These are phyloP conservation scores for Acanthamoeba culbertsoni DNA, from an alignment of 208 protist genomes.

Conservation along the genomic window DNA sequence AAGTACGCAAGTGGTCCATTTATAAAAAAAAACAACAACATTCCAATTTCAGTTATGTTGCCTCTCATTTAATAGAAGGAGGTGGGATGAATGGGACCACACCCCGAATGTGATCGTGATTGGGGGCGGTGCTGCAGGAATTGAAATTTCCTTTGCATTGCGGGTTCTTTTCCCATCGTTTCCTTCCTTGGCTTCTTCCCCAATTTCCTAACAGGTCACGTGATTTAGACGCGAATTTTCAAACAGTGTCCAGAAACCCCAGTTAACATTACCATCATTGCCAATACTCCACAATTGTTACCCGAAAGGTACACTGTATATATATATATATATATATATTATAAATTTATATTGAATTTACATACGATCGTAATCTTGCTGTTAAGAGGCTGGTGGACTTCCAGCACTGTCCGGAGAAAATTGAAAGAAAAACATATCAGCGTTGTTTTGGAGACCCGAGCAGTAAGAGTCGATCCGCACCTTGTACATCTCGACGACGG, in stretches of 20 bases:
- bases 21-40: neutral
- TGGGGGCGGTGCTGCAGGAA: neutral
- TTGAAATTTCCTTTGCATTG: neutral
- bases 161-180: neutral
- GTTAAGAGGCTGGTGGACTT: neutral
- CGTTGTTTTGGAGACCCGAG: neutral
- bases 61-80: too few relatives aligned
- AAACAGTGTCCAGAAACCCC: neutral
- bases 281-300: neutral
- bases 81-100: neutral
- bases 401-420: neutral
- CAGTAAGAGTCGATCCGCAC: neutral
- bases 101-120: neutral
- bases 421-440: neutral
- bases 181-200: neutral
- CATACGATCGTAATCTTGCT: too few relatives aligned
- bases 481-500: neutral
- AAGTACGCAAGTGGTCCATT: neutral
- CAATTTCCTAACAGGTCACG: neutral
- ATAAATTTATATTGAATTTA: neutral
- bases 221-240: neutral
- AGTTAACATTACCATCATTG: neutral
- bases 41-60: neutral
- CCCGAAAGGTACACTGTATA: neutral
- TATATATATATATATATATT: neutral